phyloP scores from a whole-genome alignment of 164 flowering plant species.

The Dillenia turbinata region DNA sequence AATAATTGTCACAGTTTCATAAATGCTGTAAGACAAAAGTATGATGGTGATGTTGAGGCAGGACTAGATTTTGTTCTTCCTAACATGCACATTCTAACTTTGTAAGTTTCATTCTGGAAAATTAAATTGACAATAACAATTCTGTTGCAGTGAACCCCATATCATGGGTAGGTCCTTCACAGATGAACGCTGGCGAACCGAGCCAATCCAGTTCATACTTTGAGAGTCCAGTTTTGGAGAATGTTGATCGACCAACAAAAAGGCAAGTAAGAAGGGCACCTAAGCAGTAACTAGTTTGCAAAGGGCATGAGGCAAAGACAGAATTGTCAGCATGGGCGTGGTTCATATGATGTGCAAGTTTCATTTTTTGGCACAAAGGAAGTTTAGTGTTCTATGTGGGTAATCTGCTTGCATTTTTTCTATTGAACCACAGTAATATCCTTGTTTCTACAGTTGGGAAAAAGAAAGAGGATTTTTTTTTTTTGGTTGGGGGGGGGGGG shows the following conservation, averaged over 20 bases:
- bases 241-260: slow-evolving; percentile 16
- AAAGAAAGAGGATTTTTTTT: no score
- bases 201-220: slow-evolving; percentile 14
- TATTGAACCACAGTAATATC: no score
- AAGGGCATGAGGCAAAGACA: no score
- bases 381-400: no score
- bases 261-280: slow-evolving; percentile 12
- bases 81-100: slow-evolving; percentile 7
- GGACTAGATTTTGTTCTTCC: no score
- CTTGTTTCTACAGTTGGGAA: no score
- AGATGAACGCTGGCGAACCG: slow-evolving; percentile 25
- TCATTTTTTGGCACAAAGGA: no score
- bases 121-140: neutral
- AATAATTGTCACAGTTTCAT: neutral
- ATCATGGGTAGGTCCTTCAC: slow-evolving; percentile 39
- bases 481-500: no score
- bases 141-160: slow-evolving; percentile 41
- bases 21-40: neutral
- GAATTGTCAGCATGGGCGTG: no score
- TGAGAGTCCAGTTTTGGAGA: slow-evolving; percentile 19
- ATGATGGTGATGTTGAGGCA: slow-evolving; percentile 5
- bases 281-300: neutral
- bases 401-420: no score
- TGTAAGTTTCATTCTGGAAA: slow-evolving; percentile 7
- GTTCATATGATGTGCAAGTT: no score